A percentile compares a stretch with the other conserved stretches of the same genome.
phyloP scores from a whole-genome alignment of 2,329 filamentous ascomycete species.

The Claviceps paspali region DNA sequence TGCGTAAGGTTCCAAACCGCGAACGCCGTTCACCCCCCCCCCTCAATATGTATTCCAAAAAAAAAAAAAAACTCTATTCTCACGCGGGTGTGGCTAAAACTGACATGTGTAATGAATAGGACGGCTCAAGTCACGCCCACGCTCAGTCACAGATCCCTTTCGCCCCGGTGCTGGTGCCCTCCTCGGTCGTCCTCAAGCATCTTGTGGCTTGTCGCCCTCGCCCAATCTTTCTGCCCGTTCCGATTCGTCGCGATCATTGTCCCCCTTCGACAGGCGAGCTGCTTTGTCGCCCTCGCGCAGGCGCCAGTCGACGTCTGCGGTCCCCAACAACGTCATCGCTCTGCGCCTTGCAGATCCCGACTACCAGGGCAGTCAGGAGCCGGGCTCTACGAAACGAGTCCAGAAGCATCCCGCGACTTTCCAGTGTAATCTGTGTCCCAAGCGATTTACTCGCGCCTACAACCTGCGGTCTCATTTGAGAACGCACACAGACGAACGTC shows the following conservation, averaged over 20 bases:
- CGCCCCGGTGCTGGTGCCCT: conserved; percentile 29
- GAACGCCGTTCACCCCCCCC: too few relatives aligned
- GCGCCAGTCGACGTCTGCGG: conserved; percentile 49
- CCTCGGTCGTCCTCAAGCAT: conserved; percentile 24
- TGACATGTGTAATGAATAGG: conserved; percentile 16
- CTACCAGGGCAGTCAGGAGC: conserved; percentile 50
- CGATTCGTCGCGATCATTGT: conserved; percentile 40
- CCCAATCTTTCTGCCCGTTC: conserved; percentile 28
- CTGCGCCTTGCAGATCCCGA: conserved; percentile 80
- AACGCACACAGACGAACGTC: conserved; percentile 92
- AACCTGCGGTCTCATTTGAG: conserved; percentile 89
- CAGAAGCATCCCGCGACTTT: conserved; percentile 98
- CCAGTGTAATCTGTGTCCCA: conserved; percentile 84
- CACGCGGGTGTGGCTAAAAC: too few relatives aligned
- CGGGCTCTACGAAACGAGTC: conserved; percentile 58
- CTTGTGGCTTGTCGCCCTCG: conserved; percentile 34
- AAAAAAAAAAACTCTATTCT: too few relatives aligned
- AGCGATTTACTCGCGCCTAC: conserved; percentile 91
- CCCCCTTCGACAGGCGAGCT: conserved; percentile 40
- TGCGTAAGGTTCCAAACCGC: conserved; percentile 18
- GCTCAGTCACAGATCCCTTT: conserved; percentile 45
- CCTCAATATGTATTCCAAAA: too few relatives aligned
- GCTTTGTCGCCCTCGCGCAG: conserved; percentile 19
- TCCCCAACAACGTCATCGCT: conserved; percentile 57
- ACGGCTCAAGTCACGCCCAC: conserved; percentile 32